phyloP scores from a whole-genome alignment of 129 eudicot genomes.

The Saussurea involucrata region DNA sequence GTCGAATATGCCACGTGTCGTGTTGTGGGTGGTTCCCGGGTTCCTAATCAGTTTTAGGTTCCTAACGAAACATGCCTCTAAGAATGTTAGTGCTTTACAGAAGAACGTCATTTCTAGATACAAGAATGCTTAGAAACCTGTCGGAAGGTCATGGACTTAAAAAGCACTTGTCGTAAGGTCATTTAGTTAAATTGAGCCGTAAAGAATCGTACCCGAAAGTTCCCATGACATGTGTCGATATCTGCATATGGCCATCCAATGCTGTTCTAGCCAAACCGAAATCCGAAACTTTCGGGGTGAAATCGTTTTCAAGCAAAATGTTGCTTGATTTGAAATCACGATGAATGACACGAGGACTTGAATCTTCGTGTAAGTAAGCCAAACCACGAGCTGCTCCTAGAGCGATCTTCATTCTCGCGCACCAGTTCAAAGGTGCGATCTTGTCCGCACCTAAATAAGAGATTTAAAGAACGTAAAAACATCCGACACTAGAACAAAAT shows the following conservation, averaged over 20 bases:
- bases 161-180: neutral
- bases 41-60: neutral
- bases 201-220: conserved; percentile 75
- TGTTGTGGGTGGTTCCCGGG: neutral
- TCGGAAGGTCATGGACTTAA: neutral
- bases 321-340: conserved; percentile 97
- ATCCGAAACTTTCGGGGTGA: conserved; percentile 94
- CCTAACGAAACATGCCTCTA: no score
- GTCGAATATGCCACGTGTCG: neutral
- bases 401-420: conserved; percentile 84
- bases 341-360: conserved; percentile 96
- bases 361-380: conserved; percentile 97
- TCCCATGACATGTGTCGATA: conserved; percentile 97
- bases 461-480: neutral
- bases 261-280: conserved; percentile 96
- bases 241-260: conserved; percentile 66
- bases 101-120: neutral
- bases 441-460: conserved; percentile 54
- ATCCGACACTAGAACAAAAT: no score
- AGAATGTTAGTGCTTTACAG: neutral
- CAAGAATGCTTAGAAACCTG: neutral
- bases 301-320: conserved; percentile 85
- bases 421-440: conserved; percentile 76
- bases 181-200: neutral
- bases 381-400: conserved; percentile 93